Conservation (phyloP, 1,284 basidiomycete species). For the Trichosporon coremiiforme region DNA sequence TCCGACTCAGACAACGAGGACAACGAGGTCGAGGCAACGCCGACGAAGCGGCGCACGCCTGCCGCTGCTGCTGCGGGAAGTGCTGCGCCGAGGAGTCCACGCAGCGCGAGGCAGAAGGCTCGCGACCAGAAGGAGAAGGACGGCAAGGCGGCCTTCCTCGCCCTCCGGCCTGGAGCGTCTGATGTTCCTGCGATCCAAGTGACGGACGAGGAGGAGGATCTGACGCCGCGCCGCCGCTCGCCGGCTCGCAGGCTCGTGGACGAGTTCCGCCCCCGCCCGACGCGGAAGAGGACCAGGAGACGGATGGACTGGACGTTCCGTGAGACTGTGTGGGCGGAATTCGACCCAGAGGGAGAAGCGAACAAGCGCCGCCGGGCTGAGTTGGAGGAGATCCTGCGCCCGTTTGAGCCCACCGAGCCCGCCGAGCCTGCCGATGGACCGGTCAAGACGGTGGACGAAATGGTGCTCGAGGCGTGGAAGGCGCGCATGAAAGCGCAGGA, state of each 20-base stretch:
- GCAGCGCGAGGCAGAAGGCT: background rate
- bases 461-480: background rate
- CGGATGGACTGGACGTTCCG: slow-evolving; percentile 27
- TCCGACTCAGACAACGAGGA: slow-evolving; percentile 24
- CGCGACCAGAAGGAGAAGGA: slow-evolving; percentile 30
- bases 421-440: slow-evolving; percentile 10
- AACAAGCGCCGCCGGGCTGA: background rate
- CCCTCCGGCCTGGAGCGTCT: slow-evolving; percentile 40
- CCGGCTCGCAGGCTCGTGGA: slow-evolving; percentile 7
- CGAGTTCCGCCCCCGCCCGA: background rate
- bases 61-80: slow-evolving; percentile 23
- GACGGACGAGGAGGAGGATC: background rate
- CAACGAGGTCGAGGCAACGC: slow-evolving; percentile 27
- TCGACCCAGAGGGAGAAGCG: background rate
- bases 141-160: slow-evolving; percentile 43
- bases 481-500: background rate
- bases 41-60: slow-evolving; percentile 35
- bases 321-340: slow-evolving; percentile 23
- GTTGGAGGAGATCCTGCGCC: slow-evolving; percentile 10
- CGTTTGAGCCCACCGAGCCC: background rate
- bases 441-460: slow-evolving; percentile 9
- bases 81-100: background rate
- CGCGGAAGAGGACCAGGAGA: background rate
- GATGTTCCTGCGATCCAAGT: background rate
- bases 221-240: slow-evolving; percentile 16